Evolutionary conservation across 805 yeast genomes (phyloP), one percentile per base, ranked within the genome.

Genomic region (Candida bentonensis): DNA sequence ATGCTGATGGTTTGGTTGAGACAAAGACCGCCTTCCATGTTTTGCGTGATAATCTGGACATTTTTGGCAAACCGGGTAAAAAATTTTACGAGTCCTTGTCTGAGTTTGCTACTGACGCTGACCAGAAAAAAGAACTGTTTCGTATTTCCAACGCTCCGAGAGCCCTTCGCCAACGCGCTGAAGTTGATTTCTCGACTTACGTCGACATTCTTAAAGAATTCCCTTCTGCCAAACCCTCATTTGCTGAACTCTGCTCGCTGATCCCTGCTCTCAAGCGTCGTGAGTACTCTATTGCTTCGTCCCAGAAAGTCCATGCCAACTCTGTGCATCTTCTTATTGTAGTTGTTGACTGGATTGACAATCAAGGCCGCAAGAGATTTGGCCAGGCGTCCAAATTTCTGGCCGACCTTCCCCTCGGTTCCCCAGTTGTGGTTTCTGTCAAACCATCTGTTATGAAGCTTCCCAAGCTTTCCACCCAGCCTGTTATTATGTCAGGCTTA

Each of bases 361-460:
- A 79, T 44, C 72, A 74, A 61, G 95, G 95, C 43, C 76, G 95
- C 62, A 74, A 73, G 59, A 77, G 96, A 66, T 87, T 65, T 60
- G 97, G 97, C 36, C 97, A 89, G 63, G 85, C 96, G 65, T 89
- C 97, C 42, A 85, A 85, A 64, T 89, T 77, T 64, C 68, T 89
- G 53, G 77, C 95, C 23, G 88, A 85, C 50, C 74, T 89, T 57
- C 53, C 66, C 5, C 71, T 82, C 49, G 96, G 96, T 36, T 72
- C 81, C 42, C 95, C 87, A 60, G 71, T 89, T 46, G 94, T 86
- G 44, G 97, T 89, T 23, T 79, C 92, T 49, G 96, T 89, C 46
- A 89, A 89, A 67, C 95, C 96, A 23, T 86, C 96, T 7, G 96
- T 89, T 40, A 88, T 89, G 96, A 89, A 88, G 66, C 70, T 89